phyloP scores from a whole-genome alignment of 1,284 basidiomycete genomes.

The Meripilus lineatus region DNA sequence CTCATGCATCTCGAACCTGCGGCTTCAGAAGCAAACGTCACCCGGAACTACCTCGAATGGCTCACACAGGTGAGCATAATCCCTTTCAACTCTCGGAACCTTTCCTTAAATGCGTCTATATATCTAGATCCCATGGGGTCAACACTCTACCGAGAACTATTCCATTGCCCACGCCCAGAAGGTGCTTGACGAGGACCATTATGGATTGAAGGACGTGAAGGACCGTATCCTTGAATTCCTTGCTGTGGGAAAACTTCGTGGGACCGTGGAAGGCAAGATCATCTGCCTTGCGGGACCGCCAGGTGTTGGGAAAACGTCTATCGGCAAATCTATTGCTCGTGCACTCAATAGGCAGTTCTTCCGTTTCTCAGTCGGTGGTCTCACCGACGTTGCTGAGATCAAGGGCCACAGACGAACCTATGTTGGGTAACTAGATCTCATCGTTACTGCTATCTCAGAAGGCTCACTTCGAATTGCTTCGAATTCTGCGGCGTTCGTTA shows the following conservation, averaged over 20 bases:
- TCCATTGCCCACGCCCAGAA: conserved; percentile 80
- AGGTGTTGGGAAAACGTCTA: conserved; percentile 94
- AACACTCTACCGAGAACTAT: conserved; percentile 92
- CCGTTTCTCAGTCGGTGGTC: conserved; percentile 94
- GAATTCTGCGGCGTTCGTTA: conserved; percentile 23
- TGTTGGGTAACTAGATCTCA: conserved; percentile 61
- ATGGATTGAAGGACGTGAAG: conserved; percentile 94
- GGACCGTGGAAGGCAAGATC: conserved; percentile 98
- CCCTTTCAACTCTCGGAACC: conserved; percentile 11
- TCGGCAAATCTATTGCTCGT: conserved; percentile 91
- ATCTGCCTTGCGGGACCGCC: conserved; percentile 96
- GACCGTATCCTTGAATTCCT: conserved; percentile 98
- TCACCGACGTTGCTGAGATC: conserved; percentile 98
- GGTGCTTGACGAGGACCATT: conserved; percentile 95
- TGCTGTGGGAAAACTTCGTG: conserved; percentile 94
- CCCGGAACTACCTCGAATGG: conserved; percentile 95
- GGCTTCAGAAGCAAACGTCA: conserved; percentile 95
- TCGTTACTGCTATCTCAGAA: not conserved
- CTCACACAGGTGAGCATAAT: conserved; percentile 66
- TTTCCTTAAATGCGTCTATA: conserved; percentile 3
- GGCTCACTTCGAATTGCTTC: conserved; percentile 9
- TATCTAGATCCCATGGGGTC: conserved; percentile 88
- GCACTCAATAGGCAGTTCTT: conserved; percentile 88
- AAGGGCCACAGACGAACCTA: conserved; percentile 98
- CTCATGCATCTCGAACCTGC: conserved; percentile 89